Base-by-base conservation (phyloP, 1,284 basidiomycete species). In the Cystobasidium slooffiae region DNA sequence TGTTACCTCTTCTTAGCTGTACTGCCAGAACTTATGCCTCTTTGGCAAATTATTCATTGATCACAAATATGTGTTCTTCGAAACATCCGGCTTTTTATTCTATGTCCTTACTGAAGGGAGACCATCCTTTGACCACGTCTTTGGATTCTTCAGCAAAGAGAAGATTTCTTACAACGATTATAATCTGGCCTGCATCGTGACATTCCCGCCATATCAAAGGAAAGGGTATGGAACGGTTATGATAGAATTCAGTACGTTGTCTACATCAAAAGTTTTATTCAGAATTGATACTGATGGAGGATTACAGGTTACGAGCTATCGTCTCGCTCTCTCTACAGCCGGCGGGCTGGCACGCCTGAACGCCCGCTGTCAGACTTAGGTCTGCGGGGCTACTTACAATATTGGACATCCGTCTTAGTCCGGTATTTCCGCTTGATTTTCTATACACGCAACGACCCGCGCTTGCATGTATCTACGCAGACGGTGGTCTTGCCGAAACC, bases 11-110 rank as follows among this genome's bases (percentile, higher is more conserved):
- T 7, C 12, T 12, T 10, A 96, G 93, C 86, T 97, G 10, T 99
- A 96, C 81, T 97, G 93, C 81, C 96, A 98, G 82, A 96, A 96
- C 80, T 84, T 99, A 39, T 92, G 93, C 43, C 86, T 99, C 3
- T 98, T 98, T 80, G 96, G 95, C 53, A 99, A 99, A 82, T 86
- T 98, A n/a, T 99, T 99, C 83, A 97, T 99, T 80, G 96, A 98
- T 80, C 91, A 96, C 80, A 99, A 99, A 85, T 97, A 95, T 1
- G 86, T 98, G 44, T 98, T 94, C 84, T 99, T 96, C 81, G 94
- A 99, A 70, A 86, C 86, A 20, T 75, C 79, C 8, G 77, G 76
- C 24, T 80, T 99, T 82, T 82, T 91, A 66, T 98, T 96, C 84
- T 99, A 99, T 82, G 88, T 98, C 77, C 83, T 97, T 31, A 97